These are phyloP conservation scores for Vigna radiata DNA, from an alignment of 306 rosid species.

Conservation along the genomic window DNA sequence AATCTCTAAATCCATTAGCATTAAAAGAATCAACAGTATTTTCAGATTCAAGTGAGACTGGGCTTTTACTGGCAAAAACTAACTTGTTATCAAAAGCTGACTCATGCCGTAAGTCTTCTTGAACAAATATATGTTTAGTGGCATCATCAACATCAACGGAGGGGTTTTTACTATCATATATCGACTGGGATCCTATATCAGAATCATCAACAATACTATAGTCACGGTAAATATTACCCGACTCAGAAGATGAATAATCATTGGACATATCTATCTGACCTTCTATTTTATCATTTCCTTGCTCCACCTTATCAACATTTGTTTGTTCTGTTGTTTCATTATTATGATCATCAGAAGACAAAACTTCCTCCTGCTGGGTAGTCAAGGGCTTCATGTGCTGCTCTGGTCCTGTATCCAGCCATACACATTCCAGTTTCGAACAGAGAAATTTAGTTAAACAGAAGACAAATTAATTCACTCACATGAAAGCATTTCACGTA, in stretches of 20 bases:
- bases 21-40: constrained; percentile 53
- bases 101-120: constrained; percentile 54
- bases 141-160: constrained; percentile 55
- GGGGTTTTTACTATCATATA: constrained; percentile 51
- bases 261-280: constrained; percentile 56
- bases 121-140: constrained; percentile 50
- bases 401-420: constrained; percentile 57
- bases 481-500: neutral
- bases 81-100: constrained; percentile 54
- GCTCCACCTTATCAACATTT: constrained; percentile 40
- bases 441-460: constrained; percentile 22
- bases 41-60: constrained; percentile 56
- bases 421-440: constrained; percentile 29
- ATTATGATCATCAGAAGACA: constrained; percentile 62
- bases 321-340: constrained; percentile 46
- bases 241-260: constrained; percentile 64
- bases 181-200: constrained; percentile 51
- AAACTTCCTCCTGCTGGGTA: constrained; percentile 63
- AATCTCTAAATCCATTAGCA: constrained; percentile 60
- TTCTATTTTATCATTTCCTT: constrained; percentile 52
- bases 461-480: constrained; percentile 27
- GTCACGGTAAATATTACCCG: constrained; percentile 53
- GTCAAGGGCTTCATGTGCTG: constrained; percentile 79
- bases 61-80: constrained; percentile 44
- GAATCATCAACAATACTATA: constrained; percentile 60